Conservation (phyloP, 345 rosid species). For the Murraya koenigii region DNA sequence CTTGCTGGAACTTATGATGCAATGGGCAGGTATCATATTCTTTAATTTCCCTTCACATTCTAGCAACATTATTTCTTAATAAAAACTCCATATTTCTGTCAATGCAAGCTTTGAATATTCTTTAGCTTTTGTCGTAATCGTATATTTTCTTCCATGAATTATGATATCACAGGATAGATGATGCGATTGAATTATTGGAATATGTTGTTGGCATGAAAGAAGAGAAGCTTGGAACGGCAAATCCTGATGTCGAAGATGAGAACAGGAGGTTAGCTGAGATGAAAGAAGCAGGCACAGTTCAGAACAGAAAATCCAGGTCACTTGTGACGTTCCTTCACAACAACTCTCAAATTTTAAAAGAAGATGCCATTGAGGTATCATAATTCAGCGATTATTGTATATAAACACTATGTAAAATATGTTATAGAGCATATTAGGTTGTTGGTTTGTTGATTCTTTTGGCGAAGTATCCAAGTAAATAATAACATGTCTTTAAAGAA, state of each 20-base stretch:
- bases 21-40: conserved; percentile 73
- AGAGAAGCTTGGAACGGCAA: conserved; percentile 95
- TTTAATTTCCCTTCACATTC: background rate
- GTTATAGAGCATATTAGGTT: conserved; percentile 20
- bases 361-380: conserved; percentile 29
- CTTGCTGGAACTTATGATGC: conserved; percentile 98
- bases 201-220: conserved; percentile 86
- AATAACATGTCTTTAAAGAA: background rate
- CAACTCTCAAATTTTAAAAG: conserved; percentile 30
- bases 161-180: conserved; percentile 56
- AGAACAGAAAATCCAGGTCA: conserved; percentile 69
- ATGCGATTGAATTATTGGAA: conserved; percentile 88
- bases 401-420: conserved; percentile 18
- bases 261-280: conserved; percentile 68
- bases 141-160: conserved; percentile 6
- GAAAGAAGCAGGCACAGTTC: conserved; percentile 84
- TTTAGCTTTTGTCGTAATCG: background rate
- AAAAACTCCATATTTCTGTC: background rate
- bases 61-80: background rate
- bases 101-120: background rate
- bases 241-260: conserved; percentile 86
- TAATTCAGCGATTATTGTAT: conserved; percentile 22
- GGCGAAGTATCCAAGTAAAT: conserved; percentile 10
- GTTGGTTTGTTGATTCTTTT: conserved; percentile 18
- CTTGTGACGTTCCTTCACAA: conserved; percentile 67